A percentile compares a stretch with the other conserved stretches of the same genome.
Conservation (phyloP, 345 rosid species). For the Euphorbia peplus region DNA sequence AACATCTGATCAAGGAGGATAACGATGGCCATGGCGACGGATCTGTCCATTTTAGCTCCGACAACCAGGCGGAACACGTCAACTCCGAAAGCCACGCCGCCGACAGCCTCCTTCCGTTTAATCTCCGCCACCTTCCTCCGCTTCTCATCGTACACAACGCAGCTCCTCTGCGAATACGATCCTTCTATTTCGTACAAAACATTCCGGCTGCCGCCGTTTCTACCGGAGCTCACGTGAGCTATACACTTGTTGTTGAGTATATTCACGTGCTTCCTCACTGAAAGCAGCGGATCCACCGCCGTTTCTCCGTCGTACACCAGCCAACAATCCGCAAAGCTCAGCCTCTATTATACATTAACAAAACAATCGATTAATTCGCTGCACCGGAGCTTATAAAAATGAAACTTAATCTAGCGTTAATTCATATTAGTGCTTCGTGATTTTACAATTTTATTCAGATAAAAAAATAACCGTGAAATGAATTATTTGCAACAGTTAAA, state of each 20-base stretch:
- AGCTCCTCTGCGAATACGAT: constrained; percentile 61
- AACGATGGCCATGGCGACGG: constrained; percentile 77
- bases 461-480: too few relatives aligned
- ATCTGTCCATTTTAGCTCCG: constrained; percentile 52
- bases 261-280: constrained; percentile 50
- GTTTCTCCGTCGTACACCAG: constrained; percentile 79
- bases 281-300: constrained; percentile 44
- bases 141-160: constrained; percentile 58
- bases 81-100: constrained; percentile 61
- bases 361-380: background rate
- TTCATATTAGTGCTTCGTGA: too few relatives aligned
- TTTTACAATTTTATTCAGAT: too few relatives aligned
- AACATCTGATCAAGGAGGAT: constrained; percentile 92
- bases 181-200: constrained; percentile 70
- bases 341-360: constrained; percentile 36
- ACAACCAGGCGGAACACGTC: constrained; percentile 76
- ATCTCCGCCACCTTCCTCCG: constrained; percentile 61
- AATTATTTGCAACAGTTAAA: too few relatives aligned
- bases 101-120: constrained; percentile 52
- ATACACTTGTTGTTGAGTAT: constrained; percentile 49
- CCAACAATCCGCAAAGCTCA: constrained; percentile 78
- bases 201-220: background rate
- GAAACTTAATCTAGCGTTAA: too few relatives aligned
- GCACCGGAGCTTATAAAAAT: too few relatives aligned
- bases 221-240: constrained; percentile 42